These are phyloP conservation scores for Lepraria neglecta DNA, from an alignment of 495 filamentous ascomycete species.

Conservation along the genomic window DNA sequence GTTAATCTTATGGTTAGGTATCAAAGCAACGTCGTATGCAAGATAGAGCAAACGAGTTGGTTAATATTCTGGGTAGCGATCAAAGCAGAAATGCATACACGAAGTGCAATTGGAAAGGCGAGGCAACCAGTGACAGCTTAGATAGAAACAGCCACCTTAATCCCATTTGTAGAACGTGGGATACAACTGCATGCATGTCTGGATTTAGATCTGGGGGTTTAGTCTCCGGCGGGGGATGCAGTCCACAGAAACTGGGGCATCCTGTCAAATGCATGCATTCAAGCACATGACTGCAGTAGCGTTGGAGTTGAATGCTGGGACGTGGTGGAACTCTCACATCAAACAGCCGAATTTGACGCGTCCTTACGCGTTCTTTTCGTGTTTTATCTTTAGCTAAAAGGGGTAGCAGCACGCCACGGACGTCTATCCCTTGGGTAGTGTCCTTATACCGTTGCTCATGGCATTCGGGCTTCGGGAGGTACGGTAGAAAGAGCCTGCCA, in stretches of 20 bases:
- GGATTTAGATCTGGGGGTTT: background rate
- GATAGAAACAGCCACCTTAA: background rate
- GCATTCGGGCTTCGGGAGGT: too few species aligned
- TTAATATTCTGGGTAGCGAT: too few species aligned
- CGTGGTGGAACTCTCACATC: background rate
- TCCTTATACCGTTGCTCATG: background rate
- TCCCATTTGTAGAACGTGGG: constrained; percentile 1
- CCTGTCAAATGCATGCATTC: constrained; percentile 5
- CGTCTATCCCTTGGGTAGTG: background rate
- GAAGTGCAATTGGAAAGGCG: background rate
- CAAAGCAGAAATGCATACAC: background rate
- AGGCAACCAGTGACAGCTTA: constrained; percentile 9
- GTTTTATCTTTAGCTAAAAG: background rate
- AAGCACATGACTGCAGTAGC: constrained; percentile 15
- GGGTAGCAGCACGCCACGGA: background rate
- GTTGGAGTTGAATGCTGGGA: background rate
- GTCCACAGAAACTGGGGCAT: background rate
- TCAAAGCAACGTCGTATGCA: too few species aligned
- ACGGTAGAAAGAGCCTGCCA: too few species aligned
- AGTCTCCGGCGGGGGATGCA: background rate
- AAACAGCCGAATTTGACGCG: constrained; percentile 9
- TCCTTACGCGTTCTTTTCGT: constrained; percentile 10
- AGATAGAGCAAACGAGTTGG: too few species aligned
- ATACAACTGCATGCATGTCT: constrained; percentile 2
- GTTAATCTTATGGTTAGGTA: background rate